A percentile compares a stretch with the other conserved stretches of the same genome.
These are phyloP conservation scores for Sugiyamaella japonica DNA, from an alignment of 1,139 yeast species.

Conservation along the genomic window DNA sequence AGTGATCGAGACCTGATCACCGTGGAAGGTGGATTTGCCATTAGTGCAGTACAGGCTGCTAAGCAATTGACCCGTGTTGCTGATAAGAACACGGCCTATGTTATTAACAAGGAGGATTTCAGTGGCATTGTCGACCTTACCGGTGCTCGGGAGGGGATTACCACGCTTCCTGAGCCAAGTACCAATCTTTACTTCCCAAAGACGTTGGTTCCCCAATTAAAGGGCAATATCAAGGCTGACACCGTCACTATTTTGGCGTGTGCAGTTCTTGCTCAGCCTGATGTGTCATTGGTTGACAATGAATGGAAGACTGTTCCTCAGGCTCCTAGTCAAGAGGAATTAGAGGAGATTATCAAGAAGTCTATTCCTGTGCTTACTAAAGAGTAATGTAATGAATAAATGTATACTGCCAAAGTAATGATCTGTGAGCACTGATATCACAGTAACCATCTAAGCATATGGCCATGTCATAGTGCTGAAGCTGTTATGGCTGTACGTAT, in stretches of 20 bases:
- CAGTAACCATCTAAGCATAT: too few relatives aligned
- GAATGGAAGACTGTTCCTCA: constrained; percentile 23
- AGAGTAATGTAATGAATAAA: background rate
- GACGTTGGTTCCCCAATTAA: constrained; percentile 26
- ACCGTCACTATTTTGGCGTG: constrained; percentile 22
- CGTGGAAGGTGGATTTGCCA: constrained; percentile 30
- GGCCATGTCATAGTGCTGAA: too few relatives aligned
- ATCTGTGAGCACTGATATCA: too few relatives aligned
- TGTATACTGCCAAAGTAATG: too few relatives aligned
- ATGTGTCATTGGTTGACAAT: constrained; percentile 14
- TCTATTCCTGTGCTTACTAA: constrained; percentile 18
- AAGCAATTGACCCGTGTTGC: constrained; percentile 15
- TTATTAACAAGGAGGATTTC: constrained; percentile 22
- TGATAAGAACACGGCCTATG: constrained; percentile 14
- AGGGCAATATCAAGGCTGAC: constrained; percentile 22
- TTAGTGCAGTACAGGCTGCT: constrained; percentile 23
- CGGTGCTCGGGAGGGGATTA: constrained; percentile 20
- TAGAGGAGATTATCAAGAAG: constrained; percentile 18
- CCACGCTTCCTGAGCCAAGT: constrained; percentile 23
- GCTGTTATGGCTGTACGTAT: too few relatives aligned
- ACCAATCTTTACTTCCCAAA: constrained; percentile 24
- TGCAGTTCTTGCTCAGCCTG: constrained; percentile 35
- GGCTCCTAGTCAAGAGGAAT: constrained; percentile 19
- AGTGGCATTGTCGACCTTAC: constrained; percentile 27
- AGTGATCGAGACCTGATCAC: constrained; percentile 23